Evolutionary conservation across 306 rosid species (phyloP).

Genomic region (Psophocarpus tetragonolobus): DNA sequence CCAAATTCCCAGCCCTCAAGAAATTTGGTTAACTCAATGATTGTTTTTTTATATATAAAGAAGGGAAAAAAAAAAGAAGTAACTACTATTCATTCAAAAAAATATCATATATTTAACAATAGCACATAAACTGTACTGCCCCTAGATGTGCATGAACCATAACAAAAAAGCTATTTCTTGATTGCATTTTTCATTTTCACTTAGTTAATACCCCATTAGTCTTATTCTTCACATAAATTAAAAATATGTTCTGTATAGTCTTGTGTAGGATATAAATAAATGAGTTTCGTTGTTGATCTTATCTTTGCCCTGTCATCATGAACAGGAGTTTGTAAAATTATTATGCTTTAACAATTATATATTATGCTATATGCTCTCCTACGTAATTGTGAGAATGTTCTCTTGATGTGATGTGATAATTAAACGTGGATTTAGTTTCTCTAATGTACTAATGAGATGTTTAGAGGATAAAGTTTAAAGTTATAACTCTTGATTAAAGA

Average conservation of each 20-base stretch:
- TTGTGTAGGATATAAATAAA: neutral
- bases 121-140: slow-evolving; percentile 18
- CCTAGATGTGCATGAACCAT: slow-evolving; percentile 44
- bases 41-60: too few relatives aligned
- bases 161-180: slow-evolving; percentile 42
- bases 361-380: neutral
- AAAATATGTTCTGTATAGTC: slow-evolving; percentile 2
- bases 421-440: slow-evolving; percentile 9
- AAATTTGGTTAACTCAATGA: too few relatives aligned
- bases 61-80: too few relatives aligned
- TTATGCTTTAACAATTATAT: neutral
- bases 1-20: too few relatives aligned
- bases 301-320: neutral
- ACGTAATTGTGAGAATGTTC: slow-evolving; percentile 28
- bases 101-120: too few relatives aligned
- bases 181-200: slow-evolving; percentile 36
- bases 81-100: too few relatives aligned
- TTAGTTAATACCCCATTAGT: slow-evolving; percentile 31
- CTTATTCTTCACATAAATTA: slow-evolving; percentile 24
- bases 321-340: neutral
- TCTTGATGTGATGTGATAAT: neutral
- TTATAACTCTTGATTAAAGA: neutral
- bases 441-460: neutral
- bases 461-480: neutral
- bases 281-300: neutral